phyloP scores from a whole-genome alignment of 2,329 filamentous ascomycete genomes.

The Calonectria henricotiae region DNA sequence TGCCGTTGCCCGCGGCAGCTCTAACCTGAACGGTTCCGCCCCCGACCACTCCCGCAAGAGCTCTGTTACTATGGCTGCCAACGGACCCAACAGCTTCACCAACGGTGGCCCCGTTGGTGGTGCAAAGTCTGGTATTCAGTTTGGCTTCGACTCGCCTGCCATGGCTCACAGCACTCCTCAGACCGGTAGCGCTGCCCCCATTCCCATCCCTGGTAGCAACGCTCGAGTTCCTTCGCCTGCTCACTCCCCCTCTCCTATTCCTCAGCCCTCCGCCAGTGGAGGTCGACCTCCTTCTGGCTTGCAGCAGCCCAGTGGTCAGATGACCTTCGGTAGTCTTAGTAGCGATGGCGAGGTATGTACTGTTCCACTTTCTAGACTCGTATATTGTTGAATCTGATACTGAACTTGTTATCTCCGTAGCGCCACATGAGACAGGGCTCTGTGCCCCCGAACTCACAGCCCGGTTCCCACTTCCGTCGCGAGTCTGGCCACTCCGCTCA shows the following conservation, averaged over 20 bases:
- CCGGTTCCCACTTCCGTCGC: conserved; percentile 83
- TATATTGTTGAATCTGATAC: conserved; percentile 13
- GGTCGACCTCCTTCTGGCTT: conserved; percentile 87
- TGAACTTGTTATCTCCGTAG: conserved; percentile 60
- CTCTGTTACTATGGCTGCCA: conserved; percentile 92
- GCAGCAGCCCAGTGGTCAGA: conserved; percentile 77
- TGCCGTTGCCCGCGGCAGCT: conserved; percentile 75
- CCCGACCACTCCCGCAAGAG: conserved; percentile 87
- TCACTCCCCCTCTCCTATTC: conserved; percentile 93
- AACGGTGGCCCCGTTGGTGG: conserved; percentile 79
- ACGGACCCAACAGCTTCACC: conserved; percentile 82
- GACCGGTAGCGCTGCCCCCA: conserved; percentile 69
- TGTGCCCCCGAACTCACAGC: conserved; percentile 75
- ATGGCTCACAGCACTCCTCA: conserved; percentile 79
- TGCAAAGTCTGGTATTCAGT: conserved; percentile 80
- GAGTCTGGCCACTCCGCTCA: conserved; percentile 90
- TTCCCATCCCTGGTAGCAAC: conserved; percentile 75
- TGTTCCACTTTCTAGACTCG: conserved; percentile 33
- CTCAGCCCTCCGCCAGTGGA: conserved; percentile 86
- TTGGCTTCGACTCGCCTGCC: conserved; percentile 84
- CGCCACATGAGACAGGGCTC: conserved; percentile 80
- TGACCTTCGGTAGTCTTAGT: conserved; percentile 88
- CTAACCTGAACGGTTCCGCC: conserved; percentile 78
- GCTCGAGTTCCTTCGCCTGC: conserved; percentile 87
- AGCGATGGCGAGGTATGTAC: conserved; percentile 82